phyloP scores from a whole-genome alignment of 2,329 filamentous ascomycete genomes.

The Colletotrichum musae region DNA sequence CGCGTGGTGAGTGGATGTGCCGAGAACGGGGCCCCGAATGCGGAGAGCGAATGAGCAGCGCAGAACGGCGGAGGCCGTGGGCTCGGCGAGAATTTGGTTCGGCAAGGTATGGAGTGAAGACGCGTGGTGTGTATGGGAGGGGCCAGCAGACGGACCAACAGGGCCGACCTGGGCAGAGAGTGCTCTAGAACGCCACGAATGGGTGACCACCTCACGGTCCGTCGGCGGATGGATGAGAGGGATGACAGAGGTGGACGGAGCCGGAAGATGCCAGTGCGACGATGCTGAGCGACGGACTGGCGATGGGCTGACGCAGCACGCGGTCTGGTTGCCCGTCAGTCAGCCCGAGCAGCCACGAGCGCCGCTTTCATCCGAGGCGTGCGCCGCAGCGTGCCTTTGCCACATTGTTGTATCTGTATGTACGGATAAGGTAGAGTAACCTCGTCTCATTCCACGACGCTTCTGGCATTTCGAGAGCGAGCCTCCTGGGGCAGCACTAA shows the following conservation, averaged over 20 bases:
- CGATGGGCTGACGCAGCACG: not conserved
- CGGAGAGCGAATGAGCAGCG: conserved; percentile 21
- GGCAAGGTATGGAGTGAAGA: no score
- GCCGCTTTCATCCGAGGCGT: conserved; percentile 38
- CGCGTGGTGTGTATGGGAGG: not conserved
- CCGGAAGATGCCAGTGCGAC: no score
- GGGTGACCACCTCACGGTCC: no score
- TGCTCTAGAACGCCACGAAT: no score
- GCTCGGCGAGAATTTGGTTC: conserved; percentile 22
- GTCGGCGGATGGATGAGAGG: not conserved
- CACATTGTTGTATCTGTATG: conserved; percentile 4
- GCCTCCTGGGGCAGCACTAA: not conserved
- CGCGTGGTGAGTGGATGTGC: not conserved
- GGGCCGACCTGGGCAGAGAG: conserved; percentile 6
- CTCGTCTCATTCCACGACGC: conserved; percentile 30
- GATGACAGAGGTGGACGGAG: not conserved
- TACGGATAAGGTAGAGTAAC: not conserved
- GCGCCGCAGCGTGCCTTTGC: conserved; percentile 7
- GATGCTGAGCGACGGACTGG: not conserved
- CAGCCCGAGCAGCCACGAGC: conserved; percentile 16
- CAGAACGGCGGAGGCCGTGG: conserved; percentile 6
- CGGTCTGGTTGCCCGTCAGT: no score
- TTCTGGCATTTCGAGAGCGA: conserved; percentile 20
- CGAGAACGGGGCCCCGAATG: conserved; percentile 23
- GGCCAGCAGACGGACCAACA: not conserved